phyloP scores from a whole-genome alignment of 805 yeast species.

The Pachysolen tannophilus region DNA sequence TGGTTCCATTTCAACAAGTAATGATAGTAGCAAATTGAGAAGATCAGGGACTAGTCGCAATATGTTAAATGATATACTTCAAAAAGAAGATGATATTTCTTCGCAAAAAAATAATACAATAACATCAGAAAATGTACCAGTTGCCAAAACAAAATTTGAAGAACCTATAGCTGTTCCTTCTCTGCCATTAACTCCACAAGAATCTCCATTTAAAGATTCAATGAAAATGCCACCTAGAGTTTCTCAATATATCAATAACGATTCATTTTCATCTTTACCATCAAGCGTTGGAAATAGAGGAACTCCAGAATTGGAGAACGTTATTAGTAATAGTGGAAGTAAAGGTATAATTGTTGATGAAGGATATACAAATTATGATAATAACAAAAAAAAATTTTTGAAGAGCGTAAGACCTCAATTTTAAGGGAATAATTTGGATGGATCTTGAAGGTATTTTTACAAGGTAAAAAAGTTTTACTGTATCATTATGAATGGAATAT shows the following conservation, averaged over 20 bases:
- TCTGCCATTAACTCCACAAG: neutral
- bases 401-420: slow-evolving; percentile 31
- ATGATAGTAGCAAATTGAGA: too few species aligned
- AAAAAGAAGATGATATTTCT: too few species aligned
- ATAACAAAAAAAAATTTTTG: slow-evolving; percentile 32
- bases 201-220: neutral
- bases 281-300: neutral
- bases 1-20: too few species aligned
- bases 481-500: too few species aligned
- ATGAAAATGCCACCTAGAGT: slow-evolving; percentile 16
- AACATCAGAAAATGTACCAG: neutral
- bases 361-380: slow-evolving; percentile 36
- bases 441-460: too few species aligned
- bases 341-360: slow-evolving; percentile 12
- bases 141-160: neutral
- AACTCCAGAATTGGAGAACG: neutral
- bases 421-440: too few species aligned
- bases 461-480: too few species aligned
- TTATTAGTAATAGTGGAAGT: slow-evolving; percentile 2
- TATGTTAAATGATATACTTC: too few species aligned
- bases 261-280: too few species aligned
- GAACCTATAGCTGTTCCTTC: neutral
- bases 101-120: neutral
- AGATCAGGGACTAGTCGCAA: too few species aligned
- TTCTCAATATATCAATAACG: slow-evolving; percentile 7